These are phyloP conservation scores for Taphrina flavorubra DNA, from an alignment of 1,139 yeast species.

Conservation along the genomic window DNA sequence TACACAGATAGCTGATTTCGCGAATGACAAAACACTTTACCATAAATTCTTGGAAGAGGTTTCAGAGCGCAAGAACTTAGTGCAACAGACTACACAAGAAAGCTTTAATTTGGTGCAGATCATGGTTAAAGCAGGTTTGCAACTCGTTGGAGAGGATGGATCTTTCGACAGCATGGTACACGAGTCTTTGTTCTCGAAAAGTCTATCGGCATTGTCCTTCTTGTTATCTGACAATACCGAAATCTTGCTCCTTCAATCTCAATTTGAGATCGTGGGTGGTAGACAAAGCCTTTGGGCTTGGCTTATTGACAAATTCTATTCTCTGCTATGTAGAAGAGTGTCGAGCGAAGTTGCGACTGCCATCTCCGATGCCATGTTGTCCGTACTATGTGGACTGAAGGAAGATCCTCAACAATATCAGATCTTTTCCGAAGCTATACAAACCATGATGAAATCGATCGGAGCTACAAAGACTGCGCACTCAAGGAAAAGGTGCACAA, in stretches of 20 bases:
- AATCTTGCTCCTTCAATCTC: not conserved
- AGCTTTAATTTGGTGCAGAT: constrained; percentile 21
- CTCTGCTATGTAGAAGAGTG: not conserved
- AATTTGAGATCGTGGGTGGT: constrained; percentile 1
- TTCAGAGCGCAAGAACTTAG: constrained; percentile 13
- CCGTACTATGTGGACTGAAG: not conserved
- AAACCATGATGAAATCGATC: not conserved
- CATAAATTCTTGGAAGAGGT: constrained; percentile 26
- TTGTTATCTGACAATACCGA: constrained; percentile 5
- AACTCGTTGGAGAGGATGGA: constrained; percentile 3
- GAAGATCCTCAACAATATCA: not conserved
- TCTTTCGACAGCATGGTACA: not conserved
- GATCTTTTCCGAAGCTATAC: not conserved
- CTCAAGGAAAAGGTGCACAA: not conserved
- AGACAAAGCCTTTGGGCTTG: constrained; percentile 7
- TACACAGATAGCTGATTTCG: constrained; percentile 22
- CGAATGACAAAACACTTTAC: constrained; percentile 20
- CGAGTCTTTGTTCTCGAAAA: constrained; percentile 15
- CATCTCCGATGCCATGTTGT: not conserved
- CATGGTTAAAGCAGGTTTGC: constrained; percentile 27
- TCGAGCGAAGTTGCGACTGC: not conserved
- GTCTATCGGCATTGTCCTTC: constrained; percentile 10
- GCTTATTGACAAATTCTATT: not conserved
- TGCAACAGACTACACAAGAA: constrained; percentile 14
- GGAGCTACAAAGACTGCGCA: not conserved